These are phyloP conservation scores for Prunus yedoensis DNA, from an alignment of 331 rosid genomes.

Conservation along the genomic window DNA sequence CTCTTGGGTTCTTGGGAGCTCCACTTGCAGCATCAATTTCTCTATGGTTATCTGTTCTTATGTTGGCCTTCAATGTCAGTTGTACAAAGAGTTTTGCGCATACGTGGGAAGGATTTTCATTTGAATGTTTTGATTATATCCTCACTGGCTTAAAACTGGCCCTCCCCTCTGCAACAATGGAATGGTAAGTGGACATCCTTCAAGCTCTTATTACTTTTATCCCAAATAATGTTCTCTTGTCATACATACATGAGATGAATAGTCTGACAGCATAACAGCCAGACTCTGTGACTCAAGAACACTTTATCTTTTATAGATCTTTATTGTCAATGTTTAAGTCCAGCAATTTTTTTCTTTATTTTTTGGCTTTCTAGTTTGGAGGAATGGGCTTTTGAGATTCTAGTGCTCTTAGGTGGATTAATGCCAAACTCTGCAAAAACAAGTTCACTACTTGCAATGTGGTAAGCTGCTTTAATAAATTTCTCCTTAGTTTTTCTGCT, in stretches of 20 bases:
- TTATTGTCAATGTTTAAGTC: neutral
- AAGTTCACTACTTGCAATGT: conserved; percentile 75
- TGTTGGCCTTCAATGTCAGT: too few relatives aligned
- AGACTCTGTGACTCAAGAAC: too few relatives aligned
- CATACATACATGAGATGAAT: too few relatives aligned
- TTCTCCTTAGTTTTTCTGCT: neutral
- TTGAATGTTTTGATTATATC: too few relatives aligned
- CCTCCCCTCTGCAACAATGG: conserved; percentile 61
- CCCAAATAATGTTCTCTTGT: too few relatives aligned
- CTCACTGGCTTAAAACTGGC: too few relatives aligned
- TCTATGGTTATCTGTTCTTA: too few relatives aligned
- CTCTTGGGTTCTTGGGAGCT: too few relatives aligned
- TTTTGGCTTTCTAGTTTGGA: conserved; percentile 34
- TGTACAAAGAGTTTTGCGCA: too few relatives aligned
- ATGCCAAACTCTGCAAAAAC: conserved; percentile 55
- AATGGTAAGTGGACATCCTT: conserved; percentile 46
- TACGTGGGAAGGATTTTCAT: too few relatives aligned
- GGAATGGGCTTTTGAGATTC: conserved; percentile 81
- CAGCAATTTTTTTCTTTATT: neutral
- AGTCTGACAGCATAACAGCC: conserved; percentile 28
- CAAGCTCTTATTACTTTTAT: neutral
- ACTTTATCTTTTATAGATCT: neutral
- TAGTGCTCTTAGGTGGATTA: conserved; percentile 76
- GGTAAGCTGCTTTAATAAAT: conserved; percentile 36
- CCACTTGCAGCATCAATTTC: too few relatives aligned